Evolutionary conservation across 371 early-diverging fungal species (phyloP).

Genomic region (Zancudomyces culisetae): DNA sequence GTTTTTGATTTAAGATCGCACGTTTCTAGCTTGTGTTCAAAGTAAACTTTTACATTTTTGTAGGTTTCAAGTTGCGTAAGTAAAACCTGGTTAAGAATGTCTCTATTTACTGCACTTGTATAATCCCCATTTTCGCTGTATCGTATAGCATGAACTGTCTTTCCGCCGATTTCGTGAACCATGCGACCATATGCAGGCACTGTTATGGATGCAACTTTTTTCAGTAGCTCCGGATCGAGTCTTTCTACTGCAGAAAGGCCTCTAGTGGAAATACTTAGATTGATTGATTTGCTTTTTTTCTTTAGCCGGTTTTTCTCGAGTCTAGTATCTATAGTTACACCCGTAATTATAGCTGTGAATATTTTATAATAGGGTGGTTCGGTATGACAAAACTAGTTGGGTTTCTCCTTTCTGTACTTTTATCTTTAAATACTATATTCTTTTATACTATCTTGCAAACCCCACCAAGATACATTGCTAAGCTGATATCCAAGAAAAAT

Average conservation of each 20-base stretch:
- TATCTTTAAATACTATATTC: too few species aligned
- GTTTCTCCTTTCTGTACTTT: not conserved
- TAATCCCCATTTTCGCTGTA: constrained; percentile 79
- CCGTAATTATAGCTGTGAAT: not conserved
- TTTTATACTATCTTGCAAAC: too few species aligned
- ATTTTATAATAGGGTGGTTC: not conserved
- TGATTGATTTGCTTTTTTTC: constrained; percentile 64
- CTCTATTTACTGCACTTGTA: constrained; percentile 86
- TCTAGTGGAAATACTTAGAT: constrained; percentile 76
- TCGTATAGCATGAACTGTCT: constrained; percentile 40
- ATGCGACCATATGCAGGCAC: constrained; percentile 88
- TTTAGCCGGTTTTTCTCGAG: constrained; percentile 41
- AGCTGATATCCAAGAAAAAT: too few species aligned
- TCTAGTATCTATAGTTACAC: not conserved
- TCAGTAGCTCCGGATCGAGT: constrained; percentile 42
- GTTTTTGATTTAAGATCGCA: constrained; percentile 39
- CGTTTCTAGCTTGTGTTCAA: constrained; percentile 35
- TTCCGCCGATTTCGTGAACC: constrained; percentile 61
- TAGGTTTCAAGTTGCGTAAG: constrained; percentile 23
- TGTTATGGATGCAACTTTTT: constrained; percentile 40
- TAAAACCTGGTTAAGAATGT: constrained; percentile 55
- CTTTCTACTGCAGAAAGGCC: constrained; percentile 65
- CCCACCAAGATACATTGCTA: too few species aligned
- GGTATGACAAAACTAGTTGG: not conserved
- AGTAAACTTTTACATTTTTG: constrained; percentile 24